These are phyloP conservation scores for Secale cereale DNA, from an alignment of 176 grass and related monocot genomes.

Conservation along the genomic window DNA sequence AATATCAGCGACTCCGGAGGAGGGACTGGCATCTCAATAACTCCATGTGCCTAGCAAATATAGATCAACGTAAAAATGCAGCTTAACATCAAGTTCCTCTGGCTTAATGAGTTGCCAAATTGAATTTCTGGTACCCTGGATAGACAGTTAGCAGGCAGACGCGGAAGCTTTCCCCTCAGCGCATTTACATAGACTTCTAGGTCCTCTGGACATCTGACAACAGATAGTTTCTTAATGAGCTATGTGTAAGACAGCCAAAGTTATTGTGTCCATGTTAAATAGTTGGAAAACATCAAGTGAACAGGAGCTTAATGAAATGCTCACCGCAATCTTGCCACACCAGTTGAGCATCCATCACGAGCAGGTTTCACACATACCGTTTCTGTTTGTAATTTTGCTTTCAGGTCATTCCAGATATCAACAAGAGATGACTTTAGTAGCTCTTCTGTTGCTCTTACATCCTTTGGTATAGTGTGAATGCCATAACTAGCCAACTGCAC, in stretches of 20 bases:
- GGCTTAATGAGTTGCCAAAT: neutral
- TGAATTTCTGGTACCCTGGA: slow-evolving; percentile 59
- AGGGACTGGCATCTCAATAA: slow-evolving; percentile 89
- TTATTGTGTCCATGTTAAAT: neutral
- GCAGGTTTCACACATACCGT: slow-evolving; percentile 93
- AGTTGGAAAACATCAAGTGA: neutral
- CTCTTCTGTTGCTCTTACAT: slow-evolving; percentile 54
- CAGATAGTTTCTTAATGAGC: slow-evolving; percentile 6
- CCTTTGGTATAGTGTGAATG: slow-evolving; percentile 84
- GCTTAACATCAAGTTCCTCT: neutral
- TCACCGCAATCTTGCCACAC: slow-evolving; percentile 93
- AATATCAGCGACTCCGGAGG: slow-evolving; percentile 73
- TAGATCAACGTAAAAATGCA: slow-evolving; percentile 33
- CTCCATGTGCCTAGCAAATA: slow-evolving; percentile 69
- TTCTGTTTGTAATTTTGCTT: slow-evolving; percentile 47
- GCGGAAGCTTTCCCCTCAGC: slow-evolving; percentile 48
- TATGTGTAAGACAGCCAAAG: neutral
- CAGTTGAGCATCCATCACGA: slow-evolving; percentile 95
- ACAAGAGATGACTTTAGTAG: slow-evolving; percentile 40
- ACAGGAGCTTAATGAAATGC: slow-evolving; percentile 12
- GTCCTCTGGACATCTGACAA: slow-evolving; percentile 63
- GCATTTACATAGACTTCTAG: slow-evolving; percentile 73
- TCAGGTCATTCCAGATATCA: slow-evolving; percentile 69
- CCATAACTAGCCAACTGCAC: slow-evolving; percentile 63
- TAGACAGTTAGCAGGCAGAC: slow-evolving; percentile 82